Base-by-base conservation (phyloP, 1,139 yeast species). In the Yamadazyma sp. region DNA sequence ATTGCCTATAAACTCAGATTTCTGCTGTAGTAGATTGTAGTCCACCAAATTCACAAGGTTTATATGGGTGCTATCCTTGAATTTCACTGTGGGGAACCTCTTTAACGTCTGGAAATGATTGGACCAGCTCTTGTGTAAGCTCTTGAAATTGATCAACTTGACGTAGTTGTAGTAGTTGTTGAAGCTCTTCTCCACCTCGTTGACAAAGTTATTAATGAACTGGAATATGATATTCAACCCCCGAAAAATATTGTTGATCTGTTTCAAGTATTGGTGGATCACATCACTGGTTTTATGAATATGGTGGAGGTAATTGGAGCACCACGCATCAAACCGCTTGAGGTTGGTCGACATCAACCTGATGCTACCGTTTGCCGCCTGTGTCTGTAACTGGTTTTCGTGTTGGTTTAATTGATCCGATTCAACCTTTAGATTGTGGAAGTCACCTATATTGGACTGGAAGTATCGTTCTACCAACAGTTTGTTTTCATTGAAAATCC, bases 181-280 rank as follows among this genome's bases (percentile, higher is more conserved):
- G 53, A 78, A 80, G 28, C 65, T 66, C 48, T 75, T 79, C 41
- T 79, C 82, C 30, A 77, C 63, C 39, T 75, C 77, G 46, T 59
- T 53, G 27, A 75, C 66, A 54, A 77, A 79, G 34, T 70, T 65
- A 23, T 78, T 72, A 33, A 79, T 72, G 55, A 83, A 83, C 51
- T 81, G 83, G 38, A 77, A 71, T 7, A 83, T 71, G 4, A 79
- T 75, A 43, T 70, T 75, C 28, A 83, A 60, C 14, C 85, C 71
- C 37, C 73, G 70, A 52, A 82, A 67, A 17, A 81, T 64, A 33
- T 55, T 54, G 44, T 69, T 72, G 34, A 70, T 61, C 25, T 62
- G 65, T 26, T 49, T 55, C 3, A 61, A 50, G 23, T 54, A 47
- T 5, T 31, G 32, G 22, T 52, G 55, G 17, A 57, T 50, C 16